Evolutionary conservation across 2,329 filamentous ascomycete genomes (phyloP).

Genomic region (Plectosphaerella cucumerina): DNA sequence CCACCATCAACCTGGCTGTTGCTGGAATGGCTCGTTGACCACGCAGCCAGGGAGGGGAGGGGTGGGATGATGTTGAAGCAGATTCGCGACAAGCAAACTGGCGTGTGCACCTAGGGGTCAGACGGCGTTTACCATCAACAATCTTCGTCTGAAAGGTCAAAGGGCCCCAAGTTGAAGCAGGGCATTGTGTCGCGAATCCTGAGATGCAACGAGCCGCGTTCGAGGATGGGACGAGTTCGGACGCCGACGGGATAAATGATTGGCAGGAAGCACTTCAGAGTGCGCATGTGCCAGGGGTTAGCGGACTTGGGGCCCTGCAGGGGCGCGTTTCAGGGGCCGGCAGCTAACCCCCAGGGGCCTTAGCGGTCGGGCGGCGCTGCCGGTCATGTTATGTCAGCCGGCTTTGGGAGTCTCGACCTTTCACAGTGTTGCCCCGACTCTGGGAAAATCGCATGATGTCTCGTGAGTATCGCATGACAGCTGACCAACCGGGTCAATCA

Average conservation of each 20-base stretch:
- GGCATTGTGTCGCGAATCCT: slow-evolving; percentile 32
- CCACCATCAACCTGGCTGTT: too few species aligned
- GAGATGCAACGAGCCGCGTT: slow-evolving; percentile 31
- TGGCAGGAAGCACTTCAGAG: background rate
- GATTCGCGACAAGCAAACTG: slow-evolving; percentile 4
- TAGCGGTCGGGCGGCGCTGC: background rate
- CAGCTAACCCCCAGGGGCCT: background rate
- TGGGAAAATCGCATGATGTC: too few species aligned
- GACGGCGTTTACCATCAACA: too few species aligned
- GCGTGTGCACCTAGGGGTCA: too few species aligned
- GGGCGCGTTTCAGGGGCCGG: slow-evolving; percentile 2
- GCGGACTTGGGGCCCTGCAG: background rate
- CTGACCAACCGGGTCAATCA: too few species aligned
- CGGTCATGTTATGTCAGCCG: background rate
- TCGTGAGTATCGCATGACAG: too few species aligned
- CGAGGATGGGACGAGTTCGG: slow-evolving; percentile 16
- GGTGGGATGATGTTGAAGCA: slow-evolving; percentile 2
- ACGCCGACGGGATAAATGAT: background rate
- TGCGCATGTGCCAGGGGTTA: slow-evolving; percentile 2
- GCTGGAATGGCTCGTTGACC: too few species aligned
- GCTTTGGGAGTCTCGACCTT: background rate
- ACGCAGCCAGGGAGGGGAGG: background rate
- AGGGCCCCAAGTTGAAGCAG: slow-evolving; percentile 6
- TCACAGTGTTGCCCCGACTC: too few species aligned
- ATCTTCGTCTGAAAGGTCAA: background rate